These are phyloP conservation scores for Paecilomyces sp. DNA, from an alignment of 2,329 filamentous ascomycete genomes.

Conservation along the genomic window DNA sequence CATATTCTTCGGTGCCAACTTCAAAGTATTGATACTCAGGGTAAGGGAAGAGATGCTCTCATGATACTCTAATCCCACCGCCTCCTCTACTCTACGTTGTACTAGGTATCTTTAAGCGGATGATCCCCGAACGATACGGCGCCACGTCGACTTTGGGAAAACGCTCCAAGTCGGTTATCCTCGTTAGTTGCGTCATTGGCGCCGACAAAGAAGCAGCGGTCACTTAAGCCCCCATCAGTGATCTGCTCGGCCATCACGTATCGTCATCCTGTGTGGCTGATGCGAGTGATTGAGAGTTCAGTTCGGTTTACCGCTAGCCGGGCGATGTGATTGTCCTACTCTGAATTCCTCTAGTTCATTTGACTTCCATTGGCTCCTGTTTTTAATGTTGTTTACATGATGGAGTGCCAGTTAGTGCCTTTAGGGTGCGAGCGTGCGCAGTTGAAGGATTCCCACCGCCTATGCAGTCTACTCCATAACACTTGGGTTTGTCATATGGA, in stretches of 20 bases:
- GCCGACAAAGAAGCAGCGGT: neutral
- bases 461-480: neutral
- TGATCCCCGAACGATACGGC: neutral
- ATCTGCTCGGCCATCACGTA: neutral
- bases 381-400: too few relatives aligned
- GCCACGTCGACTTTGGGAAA: neutral
- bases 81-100: neutral
- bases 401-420: too few relatives aligned
- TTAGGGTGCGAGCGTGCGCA: neutral
- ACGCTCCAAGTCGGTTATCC: neutral
- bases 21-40: neutral
- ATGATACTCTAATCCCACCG: neutral
- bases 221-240: neutral
- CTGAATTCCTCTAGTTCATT: neutral
- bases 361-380: neutral
- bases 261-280: neutral
- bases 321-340: too few relatives aligned
- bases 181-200: neutral
- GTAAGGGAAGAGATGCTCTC: neutral
- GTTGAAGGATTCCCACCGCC: neutral
- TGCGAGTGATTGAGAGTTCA: neutral
- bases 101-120: neutral
- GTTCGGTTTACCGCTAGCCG: too few relatives aligned
- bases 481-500: neutral
- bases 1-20: neutral